A percentile compares a stretch with the other conserved stretches of the same genome.
Conservation (phyloP, 2,329 filamentous ascomycete genomes). For the Pseudogymnoascus sp. region DNA sequence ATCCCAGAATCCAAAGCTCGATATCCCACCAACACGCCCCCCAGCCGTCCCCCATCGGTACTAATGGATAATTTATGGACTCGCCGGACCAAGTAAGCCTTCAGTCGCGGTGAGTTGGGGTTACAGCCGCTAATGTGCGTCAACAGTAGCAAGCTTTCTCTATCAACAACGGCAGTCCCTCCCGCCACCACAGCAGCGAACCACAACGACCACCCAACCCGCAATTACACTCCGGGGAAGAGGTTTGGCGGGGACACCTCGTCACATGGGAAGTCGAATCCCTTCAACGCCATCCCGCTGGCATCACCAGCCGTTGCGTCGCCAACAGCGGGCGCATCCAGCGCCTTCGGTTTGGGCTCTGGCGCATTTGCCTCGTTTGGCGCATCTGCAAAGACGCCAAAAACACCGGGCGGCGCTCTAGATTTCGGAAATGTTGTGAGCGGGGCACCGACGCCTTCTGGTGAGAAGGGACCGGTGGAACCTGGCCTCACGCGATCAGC, state of each 20-base stretch:
- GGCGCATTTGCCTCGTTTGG: conserved; percentile 97
- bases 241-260: conserved; percentile 65
- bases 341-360: conserved; percentile 86
- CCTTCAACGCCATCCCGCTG: conserved; percentile 68
- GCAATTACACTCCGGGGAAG: conserved; percentile 59
- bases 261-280: conserved; percentile 66
- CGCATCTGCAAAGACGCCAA: conserved; percentile 71
- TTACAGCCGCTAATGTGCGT: conserved; percentile 16
- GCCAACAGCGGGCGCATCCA: conserved; percentile 68
- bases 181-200: conserved; percentile 32
- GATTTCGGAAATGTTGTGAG: conserved; percentile 58
- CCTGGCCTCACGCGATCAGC: conserved; percentile 10
- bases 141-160: conserved; percentile 68
- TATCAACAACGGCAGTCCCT: conserved; percentile 42
- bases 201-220: conserved; percentile 45
- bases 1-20: conserved; percentile 11
- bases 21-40: neutral
- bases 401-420: conserved; percentile 72
- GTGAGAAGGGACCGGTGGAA: conserved; percentile 44
- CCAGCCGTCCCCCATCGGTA: neutral
- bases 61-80: conserved; percentile 52
- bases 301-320: conserved; percentile 63
- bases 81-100: conserved; percentile 67
- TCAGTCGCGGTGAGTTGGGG: conserved; percentile 15
- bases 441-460: conserved; percentile 44